Base-by-base conservation (phyloP, 2,329 filamentous ascomycete genomes). In the Pseudogymnoascus sp. region DNA sequence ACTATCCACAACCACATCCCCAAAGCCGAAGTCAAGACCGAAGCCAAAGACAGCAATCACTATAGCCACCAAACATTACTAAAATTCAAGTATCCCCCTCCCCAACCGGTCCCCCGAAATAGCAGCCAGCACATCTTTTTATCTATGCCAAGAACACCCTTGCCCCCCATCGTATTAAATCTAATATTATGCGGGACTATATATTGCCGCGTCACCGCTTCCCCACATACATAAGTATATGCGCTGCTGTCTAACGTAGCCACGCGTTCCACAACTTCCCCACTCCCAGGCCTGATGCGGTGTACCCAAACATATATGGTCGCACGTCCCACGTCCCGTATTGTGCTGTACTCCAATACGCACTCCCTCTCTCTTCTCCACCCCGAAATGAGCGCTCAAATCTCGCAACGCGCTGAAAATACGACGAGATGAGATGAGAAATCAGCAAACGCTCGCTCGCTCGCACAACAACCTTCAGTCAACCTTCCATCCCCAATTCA, bases 281-380 rank as follows among this genome's bases (percentile, higher is more conserved):
- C 16, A 38, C 21, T 21, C 21, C 21, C 5, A n/a, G 10, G 19
- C 33, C 21, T 4, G 24, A 29, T 14, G 24, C 14, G 21, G 44
- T 50, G 44, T 50, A 29, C 44, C 44, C 44, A 50, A 29, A 50
- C 29, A 50, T 50, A 50, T n/a, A n/a, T 8, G 44, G 44, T 42
- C 38, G 7, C 16, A 42, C 38, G n/a, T 26, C 44, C 14, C 21
- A 10, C 44, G n/a, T 50, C 24, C 44, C 44, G 44, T 50, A 50
- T 50, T 50, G 44, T 50, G 44, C 44, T 50, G 44, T 50, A 29
- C 21, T 50, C 44, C 44, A 50, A 50, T 50, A 50, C 44, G 44
- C n/a, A 1, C 21, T 13, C 8, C 21, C 21, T 47, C 44, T 1
- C n/a, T 13, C 44, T 50, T 50, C 24, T 29, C 21, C 21, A 26